Conservation (phyloP, 768 basidiomycete species). For the Ramaria rubella region DNA sequence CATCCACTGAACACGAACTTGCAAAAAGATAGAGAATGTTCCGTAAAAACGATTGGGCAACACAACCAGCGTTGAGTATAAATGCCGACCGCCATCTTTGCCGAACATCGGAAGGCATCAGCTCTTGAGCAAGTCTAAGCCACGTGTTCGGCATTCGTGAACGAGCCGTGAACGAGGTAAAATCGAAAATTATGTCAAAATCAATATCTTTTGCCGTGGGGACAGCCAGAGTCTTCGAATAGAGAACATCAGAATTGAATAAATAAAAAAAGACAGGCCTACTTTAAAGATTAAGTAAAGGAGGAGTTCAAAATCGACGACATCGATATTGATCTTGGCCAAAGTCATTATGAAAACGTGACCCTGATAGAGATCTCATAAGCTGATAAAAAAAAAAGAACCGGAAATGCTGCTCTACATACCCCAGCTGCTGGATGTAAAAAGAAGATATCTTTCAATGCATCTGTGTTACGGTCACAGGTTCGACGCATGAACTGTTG, state of each 20-base stretch:
- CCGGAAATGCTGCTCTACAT: slow-evolving; percentile 14
- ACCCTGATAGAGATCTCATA: background rate
- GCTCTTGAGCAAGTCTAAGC: slow-evolving; percentile 71
- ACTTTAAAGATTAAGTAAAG: slow-evolving; percentile 77
- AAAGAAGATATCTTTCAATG: slow-evolving; percentile 61
- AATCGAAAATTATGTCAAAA: slow-evolving; percentile 77
- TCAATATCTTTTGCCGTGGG: slow-evolving; percentile 39
- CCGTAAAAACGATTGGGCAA: slow-evolving; percentile 67
- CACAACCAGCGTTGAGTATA: slow-evolving; percentile 66
- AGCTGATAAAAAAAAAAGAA: background rate
- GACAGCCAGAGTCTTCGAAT: slow-evolving; percentile 16
- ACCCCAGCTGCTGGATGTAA: slow-evolving; percentile 45
- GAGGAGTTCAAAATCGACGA: slow-evolving; percentile 69
- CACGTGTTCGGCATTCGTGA: slow-evolving; percentile 78
- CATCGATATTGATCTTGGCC: slow-evolving; percentile 70
- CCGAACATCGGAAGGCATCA: slow-evolving; percentile 68
- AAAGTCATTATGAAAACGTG: slow-evolving; percentile 51
- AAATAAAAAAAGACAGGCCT: background rate
- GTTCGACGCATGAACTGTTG: slow-evolving; percentile 64
- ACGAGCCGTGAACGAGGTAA: slow-evolving; percentile 65
- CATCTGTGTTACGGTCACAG: slow-evolving; percentile 48
- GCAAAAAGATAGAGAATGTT: slow-evolving; percentile 65
- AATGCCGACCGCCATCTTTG: slow-evolving; percentile 51
- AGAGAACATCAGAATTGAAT: background rate
- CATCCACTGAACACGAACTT: slow-evolving; percentile 27